Conservation (phyloP, 1,284 basidiomycete species). For the Mycosarcoma mackinlayi region DNA sequence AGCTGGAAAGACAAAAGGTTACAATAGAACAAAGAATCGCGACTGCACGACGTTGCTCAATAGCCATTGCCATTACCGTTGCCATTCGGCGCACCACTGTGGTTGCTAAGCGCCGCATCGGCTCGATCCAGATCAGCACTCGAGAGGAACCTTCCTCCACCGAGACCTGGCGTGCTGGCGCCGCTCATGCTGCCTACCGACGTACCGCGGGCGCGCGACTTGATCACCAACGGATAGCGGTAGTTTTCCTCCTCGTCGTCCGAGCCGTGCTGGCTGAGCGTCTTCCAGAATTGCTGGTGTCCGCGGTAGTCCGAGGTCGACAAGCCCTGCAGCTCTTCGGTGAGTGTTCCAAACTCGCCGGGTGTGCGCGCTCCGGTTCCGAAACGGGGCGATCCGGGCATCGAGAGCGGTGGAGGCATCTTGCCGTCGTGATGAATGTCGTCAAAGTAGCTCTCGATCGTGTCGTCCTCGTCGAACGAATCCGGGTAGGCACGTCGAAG, state of each 20-base stretch:
- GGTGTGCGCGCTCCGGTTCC: conserved; percentile 55
- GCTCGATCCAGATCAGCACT: conserved; percentile 57
- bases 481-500: conserved; percentile 94
- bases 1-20: no score
- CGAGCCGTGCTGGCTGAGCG: conserved; percentile 57
- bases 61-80: conserved; percentile 19
- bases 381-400: conserved; percentile 83
- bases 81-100: conserved; percentile 38
- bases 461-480: conserved; percentile 77
- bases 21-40: no score
- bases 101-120: conserved; percentile 58
- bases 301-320: conserved; percentile 62
- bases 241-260: conserved; percentile 62
- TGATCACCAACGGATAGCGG: conserved; percentile 60
- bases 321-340: conserved; percentile 62
- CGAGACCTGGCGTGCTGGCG: conserved; percentile 58
- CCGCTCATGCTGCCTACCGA: conserved; percentile 62
- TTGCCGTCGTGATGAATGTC: conserved; percentile 74
- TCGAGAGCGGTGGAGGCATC: conserved; percentile 76
- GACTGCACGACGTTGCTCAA: neutral
- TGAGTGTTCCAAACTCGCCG: conserved; percentile 62
- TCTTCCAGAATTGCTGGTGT: conserved; percentile 59
- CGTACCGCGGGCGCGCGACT: conserved; percentile 51
- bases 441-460: conserved; percentile 73
- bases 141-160: conserved; percentile 55